These are phyloP conservation scores for Elasticomyces elasticus DNA, from an alignment of 495 filamentous ascomycete genomes.

Conservation along the genomic window DNA sequence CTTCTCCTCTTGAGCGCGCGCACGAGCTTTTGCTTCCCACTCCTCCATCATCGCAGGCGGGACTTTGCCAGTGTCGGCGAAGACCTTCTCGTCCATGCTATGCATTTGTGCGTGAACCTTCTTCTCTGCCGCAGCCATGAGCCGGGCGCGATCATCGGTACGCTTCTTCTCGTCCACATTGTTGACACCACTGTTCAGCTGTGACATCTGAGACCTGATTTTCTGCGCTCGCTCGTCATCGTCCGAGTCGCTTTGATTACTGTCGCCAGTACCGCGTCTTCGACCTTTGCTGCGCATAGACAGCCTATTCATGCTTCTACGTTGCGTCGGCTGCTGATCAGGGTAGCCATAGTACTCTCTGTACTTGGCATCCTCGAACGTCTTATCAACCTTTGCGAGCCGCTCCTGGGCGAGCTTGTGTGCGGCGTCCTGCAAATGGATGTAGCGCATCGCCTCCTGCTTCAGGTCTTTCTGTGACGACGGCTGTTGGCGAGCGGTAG, in stretches of 20 bases:
- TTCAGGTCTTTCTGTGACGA: conserved; percentile 25
- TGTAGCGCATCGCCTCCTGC: conserved; percentile 38
- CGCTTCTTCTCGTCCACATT: conserved; percentile 67
- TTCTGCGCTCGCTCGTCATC: conserved; percentile 59
- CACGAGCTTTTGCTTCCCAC: conserved; percentile 67
- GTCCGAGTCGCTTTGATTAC: conserved; percentile 43
- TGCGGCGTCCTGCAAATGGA: conserved; percentile 69
- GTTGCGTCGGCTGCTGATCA: conserved; percentile 36
- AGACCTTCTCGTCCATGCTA: conserved; percentile 69
- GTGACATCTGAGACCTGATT: conserved; percentile 71
- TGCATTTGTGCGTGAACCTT: conserved; percentile 72
- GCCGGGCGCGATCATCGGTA: conserved; percentile 56
- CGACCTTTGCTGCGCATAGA: conserved; percentile 42
- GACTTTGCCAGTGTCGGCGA: conserved; percentile 65
- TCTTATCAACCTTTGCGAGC: conserved; percentile 57
- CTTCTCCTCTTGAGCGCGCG: conserved; percentile 55
- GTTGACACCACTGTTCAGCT: conserved; percentile 56
- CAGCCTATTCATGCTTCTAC: conserved; percentile 33
- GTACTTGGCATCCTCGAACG: conserved; percentile 53
- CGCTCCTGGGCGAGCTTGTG: conserved; percentile 76
- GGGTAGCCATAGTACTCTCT: conserved; percentile 61
- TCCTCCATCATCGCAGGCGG: conserved; percentile 57
- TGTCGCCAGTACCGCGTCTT: conserved; percentile 61
- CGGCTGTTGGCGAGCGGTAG: conserved; percentile 31
- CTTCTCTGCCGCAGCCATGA: conserved; percentile 70